Base-by-base conservation (phyloP, 2,329 filamentous ascomycete genomes). In the Colletotrichum coccodes region DNA sequence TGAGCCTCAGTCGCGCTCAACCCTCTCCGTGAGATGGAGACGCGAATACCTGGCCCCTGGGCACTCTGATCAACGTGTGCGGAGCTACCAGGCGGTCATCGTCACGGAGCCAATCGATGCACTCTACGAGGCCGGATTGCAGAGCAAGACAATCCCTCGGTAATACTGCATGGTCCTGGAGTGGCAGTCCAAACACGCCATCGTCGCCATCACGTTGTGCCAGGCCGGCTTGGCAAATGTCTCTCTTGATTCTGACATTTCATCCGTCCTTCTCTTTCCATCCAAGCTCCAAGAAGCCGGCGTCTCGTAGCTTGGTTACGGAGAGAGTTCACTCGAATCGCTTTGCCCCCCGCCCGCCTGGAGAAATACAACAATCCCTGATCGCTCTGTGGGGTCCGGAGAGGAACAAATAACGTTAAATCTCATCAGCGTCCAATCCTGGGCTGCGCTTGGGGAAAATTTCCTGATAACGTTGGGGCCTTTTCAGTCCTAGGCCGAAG, bases 351-450 rank as follows among this genome's bases (percentile, higher is more conserved):
- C 38, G 21, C 36, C 21, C 21, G 18, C 28, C 16, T 47, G 6
- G 12, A 18, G 44, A 11, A n/a, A 6, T 11, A 53, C n/a, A 12
- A 49, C 21, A 16, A 30, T 54, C 61, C 62, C 42, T 68, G 61
- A 18, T 16, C 9, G 53, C 38, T 9, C 21, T 42, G 40, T 56
- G 61, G 61, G 61, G 54, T 60, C n/a, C 12, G 12, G 53, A 50
- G 49, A 40, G 53, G 23, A 36, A 38, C 54, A 50, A 65, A 60
- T 50, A 68, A 68, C 65, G 65, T 68, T 60, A 68, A 52, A 60
- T 68, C 36, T 54, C 56, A 16, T 32, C 61, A 44, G 49, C 56
- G 32, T 14, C 46, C 49, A 49, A 60, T 62, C 54, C 65, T 11
- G 21, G n/a, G 26, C 21, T 38, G 26, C 44, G 14, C 32, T 26